Conservation (phyloP, 371 early-diverging fungal genomes). For the Syncephalis fuscata region DNA sequence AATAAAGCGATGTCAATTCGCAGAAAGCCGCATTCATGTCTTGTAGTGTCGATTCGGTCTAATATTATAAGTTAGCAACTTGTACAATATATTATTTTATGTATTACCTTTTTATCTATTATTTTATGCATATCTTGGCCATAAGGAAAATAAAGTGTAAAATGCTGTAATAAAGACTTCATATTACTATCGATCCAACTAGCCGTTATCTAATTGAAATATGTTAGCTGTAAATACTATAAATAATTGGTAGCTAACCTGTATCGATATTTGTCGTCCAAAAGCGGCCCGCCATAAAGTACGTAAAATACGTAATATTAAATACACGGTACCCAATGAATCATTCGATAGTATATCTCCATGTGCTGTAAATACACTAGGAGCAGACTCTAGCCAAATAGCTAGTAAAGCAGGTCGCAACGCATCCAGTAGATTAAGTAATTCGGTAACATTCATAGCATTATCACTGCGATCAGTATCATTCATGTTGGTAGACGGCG, state of each 20-base stretch:
- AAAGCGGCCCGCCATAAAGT: constrained; percentile 46
- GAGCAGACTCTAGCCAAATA: constrained; percentile 55
- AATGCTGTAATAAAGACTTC: constrained; percentile 37
- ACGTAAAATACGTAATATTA: constrained; percentile 32
- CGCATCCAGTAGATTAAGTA: constrained; percentile 19
- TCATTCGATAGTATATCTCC: constrained; percentile 18
- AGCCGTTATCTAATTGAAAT: too few species aligned
- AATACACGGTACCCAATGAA: constrained; percentile 23
- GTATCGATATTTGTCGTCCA: constrained; percentile 9
- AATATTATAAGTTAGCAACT: background rate
- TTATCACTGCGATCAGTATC: too few species aligned
- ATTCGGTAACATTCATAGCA: too few species aligned
- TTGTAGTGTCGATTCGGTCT: constrained; percentile 32
- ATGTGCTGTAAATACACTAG: constrained; percentile 32
- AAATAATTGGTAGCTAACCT: too few species aligned
- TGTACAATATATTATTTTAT: background rate
- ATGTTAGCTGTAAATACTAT: too few species aligned
- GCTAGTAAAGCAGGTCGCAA: constrained; percentile 46
- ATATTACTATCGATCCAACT: constrained; percentile 25
- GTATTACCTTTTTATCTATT: constrained; percentile 23
- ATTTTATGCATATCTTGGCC: constrained; percentile 31
- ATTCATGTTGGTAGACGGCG: constrained; percentile 3
- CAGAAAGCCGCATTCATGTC: constrained; percentile 54
- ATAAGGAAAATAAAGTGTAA: constrained; percentile 53
- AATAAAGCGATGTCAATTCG: constrained; percentile 40